phyloP scores from a whole-genome alignment of 1,139 yeast genomes.

The Candida gigantensis region DNA sequence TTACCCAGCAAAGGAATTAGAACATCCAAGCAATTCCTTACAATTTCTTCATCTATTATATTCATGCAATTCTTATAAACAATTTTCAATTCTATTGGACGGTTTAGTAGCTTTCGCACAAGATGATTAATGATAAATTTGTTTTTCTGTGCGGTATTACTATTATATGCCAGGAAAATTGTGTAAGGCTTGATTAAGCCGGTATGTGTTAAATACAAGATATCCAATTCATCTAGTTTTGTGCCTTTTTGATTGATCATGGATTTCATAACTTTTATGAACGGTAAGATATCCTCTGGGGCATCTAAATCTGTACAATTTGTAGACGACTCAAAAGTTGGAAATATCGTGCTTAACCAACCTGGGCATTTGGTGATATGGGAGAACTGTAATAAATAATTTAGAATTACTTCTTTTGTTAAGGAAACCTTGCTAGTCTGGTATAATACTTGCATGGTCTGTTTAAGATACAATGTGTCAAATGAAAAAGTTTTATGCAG shows the following conservation, averaged over 20 bases:
- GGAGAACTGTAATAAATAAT: constrained; percentile 6
- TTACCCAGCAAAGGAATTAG: constrained; percentile 1
- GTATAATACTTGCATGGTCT: constrained; percentile 3
- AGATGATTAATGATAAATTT: constrained; percentile 6
- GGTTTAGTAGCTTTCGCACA: background rate
- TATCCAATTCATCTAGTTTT: constrained; percentile 7
- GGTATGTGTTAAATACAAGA: constrained; percentile 7
- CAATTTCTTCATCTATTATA: background rate
- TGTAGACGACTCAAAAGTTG: constrained; percentile 9
- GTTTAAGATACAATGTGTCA: constrained; percentile 9
- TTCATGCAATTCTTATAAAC: constrained; percentile 3
- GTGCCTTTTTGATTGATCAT: constrained; percentile 1
- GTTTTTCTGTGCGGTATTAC: constrained; percentile 2
- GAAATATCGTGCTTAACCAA: constrained; percentile 12
- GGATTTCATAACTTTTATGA: constrained; percentile 1
- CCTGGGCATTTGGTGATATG: constrained; percentile 9
- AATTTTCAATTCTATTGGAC: constrained; percentile 5
- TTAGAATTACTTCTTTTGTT: background rate
- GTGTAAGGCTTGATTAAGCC: constrained; percentile 5
- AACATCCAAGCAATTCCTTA: constrained; percentile 2
- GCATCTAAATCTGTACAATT: background rate
- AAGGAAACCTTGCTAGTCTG: background rate
- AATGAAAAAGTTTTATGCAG: constrained; percentile 1
- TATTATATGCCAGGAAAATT: constrained; percentile 7
- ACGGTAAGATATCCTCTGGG: constrained; percentile 5